Conservation (phyloP, 176 grass and related monocot species). For the Puya raimondii region DNA sequence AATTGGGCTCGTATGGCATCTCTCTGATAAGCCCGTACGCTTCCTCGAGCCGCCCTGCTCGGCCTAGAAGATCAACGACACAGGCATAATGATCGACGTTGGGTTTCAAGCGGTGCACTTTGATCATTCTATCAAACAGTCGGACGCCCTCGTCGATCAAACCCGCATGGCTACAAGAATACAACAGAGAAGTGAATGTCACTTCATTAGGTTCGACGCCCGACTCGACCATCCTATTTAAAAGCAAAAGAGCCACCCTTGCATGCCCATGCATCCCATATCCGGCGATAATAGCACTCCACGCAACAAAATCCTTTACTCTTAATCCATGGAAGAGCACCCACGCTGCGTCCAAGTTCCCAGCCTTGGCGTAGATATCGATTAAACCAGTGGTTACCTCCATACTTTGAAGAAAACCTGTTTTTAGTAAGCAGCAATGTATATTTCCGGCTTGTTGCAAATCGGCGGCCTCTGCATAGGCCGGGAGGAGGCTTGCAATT, state of each 20-base stretch:
- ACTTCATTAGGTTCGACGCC: constrained; percentile 39
- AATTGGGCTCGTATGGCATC: constrained; percentile 38
- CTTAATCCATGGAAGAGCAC: constrained; percentile 36
- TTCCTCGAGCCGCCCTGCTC: constrained; percentile 55
- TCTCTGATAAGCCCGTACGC: constrained; percentile 36
- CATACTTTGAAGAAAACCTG: constrained; percentile 31
- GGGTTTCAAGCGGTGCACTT: constrained; percentile 31
- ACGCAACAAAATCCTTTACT: constrained; percentile 48
- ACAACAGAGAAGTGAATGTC: constrained; percentile 46
- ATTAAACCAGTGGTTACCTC: constrained; percentile 35
- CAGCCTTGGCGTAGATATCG: constrained; percentile 41
- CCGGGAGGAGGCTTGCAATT: constrained; percentile 43
- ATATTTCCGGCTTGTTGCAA: constrained; percentile 33
- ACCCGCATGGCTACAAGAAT: constrained; percentile 57
- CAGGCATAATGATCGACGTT: constrained; percentile 40
- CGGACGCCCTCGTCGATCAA: constrained; percentile 48
- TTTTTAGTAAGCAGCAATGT: constrained; percentile 39
- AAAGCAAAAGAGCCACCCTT: constrained; percentile 39
- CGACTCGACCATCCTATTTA: constrained; percentile 32
- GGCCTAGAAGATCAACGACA: constrained; percentile 50
- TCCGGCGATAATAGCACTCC: constrained; percentile 43
- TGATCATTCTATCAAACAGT: constrained; percentile 30
- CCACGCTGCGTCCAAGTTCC: constrained; percentile 34
- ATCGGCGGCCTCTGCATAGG: constrained; percentile 37
- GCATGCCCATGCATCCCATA: constrained; percentile 46